Base-by-base conservation (phyloP, 2,329 filamentous ascomycete genomes). In the Aspergillus calidoustus region DNA sequence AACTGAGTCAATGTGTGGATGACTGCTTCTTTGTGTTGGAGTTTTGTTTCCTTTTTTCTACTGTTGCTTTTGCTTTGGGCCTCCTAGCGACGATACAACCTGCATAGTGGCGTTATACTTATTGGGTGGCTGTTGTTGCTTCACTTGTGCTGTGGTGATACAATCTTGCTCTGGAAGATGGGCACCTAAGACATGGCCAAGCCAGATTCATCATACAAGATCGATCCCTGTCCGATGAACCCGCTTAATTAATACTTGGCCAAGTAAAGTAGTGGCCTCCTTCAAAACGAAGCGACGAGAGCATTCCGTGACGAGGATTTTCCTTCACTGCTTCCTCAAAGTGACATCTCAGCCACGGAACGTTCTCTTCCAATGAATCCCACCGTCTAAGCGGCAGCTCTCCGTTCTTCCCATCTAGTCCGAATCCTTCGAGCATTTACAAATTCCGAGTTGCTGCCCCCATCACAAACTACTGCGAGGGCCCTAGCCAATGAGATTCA, bases 51-150 rank as follows among this genome's bases (percentile, higher is more conserved):
- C 9, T 47, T 31, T 54, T 59, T 44, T 23, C 50, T 25, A 11
- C 9, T 28, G 7, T 41, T 59, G 49, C 15, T 19, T 59, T 49
- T 53, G 15, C 31, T 52, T 59, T 49, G 50, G 54, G 51, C 23
- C 19, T 19, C 47, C 47, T 17, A 31, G 50, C 50, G 48, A 60
- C 23, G 56, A 62, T 59, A 59, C 56, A 56, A 60, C 51, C 43
- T 62, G 55, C 60, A 62, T 53, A 54, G 52, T 62, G 63, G 61
- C 53, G 58, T 60, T 59, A 41, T 57, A 46, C 38, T 50, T 54
- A 53, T 48, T 48, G 30, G 57, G 57, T 47, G 57, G 57, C 54
- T 54, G 43, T 44, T 48, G 47, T 44, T 54, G 38, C 23, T 28
- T 49, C 58, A 58, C 34, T 44, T 22, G 44, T 25, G 56, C n/a